Evolutionary conservation across 2,329 filamentous ascomycete species (phyloP).

Genomic region (Fusarium dlaminii): DNA sequence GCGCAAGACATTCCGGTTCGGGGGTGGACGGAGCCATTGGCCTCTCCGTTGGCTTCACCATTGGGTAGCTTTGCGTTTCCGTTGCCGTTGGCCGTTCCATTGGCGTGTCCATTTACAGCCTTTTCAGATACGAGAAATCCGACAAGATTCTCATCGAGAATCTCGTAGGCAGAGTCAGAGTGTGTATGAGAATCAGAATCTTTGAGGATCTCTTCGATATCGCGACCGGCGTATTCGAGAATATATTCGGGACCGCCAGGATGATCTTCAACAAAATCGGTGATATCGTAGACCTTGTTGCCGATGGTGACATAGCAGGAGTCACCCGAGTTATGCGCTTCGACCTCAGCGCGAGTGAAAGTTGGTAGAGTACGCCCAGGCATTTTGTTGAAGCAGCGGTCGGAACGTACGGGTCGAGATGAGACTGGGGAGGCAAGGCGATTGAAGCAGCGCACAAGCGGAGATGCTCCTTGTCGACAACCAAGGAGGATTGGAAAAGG

Average conservation of each 20-base stretch:
- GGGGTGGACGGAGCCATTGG: conserved; percentile 57
- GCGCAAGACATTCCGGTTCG: conserved; percentile 89
- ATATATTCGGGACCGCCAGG: conserved; percentile 91
- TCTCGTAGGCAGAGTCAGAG: conserved; percentile 93
- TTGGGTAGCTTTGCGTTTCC: conserved; percentile 41
- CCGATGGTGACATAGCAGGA: conserved; percentile 95
- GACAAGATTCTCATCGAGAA: conserved; percentile 86
- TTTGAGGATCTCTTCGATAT: conserved; percentile 82
- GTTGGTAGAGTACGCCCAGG: conserved; percentile 84
- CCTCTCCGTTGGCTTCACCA: conserved; percentile 47
- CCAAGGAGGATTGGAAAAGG: background rate
- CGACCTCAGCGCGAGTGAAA: conserved; percentile 82
- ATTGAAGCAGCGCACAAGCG: conserved; percentile 14
- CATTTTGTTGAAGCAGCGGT: conserved; percentile 61
- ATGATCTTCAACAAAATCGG: conserved; percentile 88
- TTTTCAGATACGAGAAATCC: conserved; percentile 78
- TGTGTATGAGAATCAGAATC: conserved; percentile 86
- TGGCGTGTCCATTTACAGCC: conserved; percentile 47
- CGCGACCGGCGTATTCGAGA: conserved; percentile 88
- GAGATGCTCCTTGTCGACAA: conserved; percentile 13
- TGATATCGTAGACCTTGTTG: conserved; percentile 93
- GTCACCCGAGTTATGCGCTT: conserved; percentile 78
- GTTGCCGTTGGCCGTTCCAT: conserved; percentile 44
- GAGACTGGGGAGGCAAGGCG: conserved; percentile 3
- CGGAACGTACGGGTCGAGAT: conserved; percentile 13